Evolutionary conservation across 129 eudicot species (phyloP), one percentile per base, ranked within the genome.

Genomic region (Pittosporum tobira): DNA sequence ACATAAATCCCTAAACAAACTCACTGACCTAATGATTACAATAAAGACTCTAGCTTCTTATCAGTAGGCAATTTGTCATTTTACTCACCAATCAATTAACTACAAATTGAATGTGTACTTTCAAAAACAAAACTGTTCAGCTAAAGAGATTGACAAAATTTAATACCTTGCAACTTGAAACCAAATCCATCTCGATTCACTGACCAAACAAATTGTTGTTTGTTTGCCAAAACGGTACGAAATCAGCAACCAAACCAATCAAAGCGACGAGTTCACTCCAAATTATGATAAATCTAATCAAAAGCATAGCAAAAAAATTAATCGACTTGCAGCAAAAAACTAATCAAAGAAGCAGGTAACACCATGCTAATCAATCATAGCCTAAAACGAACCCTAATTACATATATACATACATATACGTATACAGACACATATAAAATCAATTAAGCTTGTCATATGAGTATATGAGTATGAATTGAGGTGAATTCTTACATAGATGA

Each of bases 111-210:
- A 40, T 0, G n/a, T 40, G 46, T 40, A 40, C 1, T 40, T 40
- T 14, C 11, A 34, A 40, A 40, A 40, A 40, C 46, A 10, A 40
- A 40, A 4, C 18, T 40, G 5, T 40, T 10, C 46, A 14, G 46
- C 46, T 40, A 40, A 12, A 40, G 14, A 14, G 46, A 40, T 6
- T 29, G 25, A 13, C 28, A 16, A 6, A 44, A 43, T 3, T 23
- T 44, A 16, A 52, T 63, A 79, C 85, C 85, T 75, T 79, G 61
- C 75, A 75, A 51, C 75, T 75, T 3, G 74, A 49, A 31, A 51
- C 75, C 72, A 71, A 50, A 70, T 74, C 85, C 81, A 79, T 79
- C 60, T 51, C 60, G 6, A n/a, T 3, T 22, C 30, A 24, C 47
- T 51, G 15, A 40, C 7, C 3, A 36, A 13, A 37, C 25, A 24